These are phyloP conservation scores for Lodderomyces theae DNA, from an alignment of 1,139 yeast genomes.

Conservation along the genomic window DNA sequence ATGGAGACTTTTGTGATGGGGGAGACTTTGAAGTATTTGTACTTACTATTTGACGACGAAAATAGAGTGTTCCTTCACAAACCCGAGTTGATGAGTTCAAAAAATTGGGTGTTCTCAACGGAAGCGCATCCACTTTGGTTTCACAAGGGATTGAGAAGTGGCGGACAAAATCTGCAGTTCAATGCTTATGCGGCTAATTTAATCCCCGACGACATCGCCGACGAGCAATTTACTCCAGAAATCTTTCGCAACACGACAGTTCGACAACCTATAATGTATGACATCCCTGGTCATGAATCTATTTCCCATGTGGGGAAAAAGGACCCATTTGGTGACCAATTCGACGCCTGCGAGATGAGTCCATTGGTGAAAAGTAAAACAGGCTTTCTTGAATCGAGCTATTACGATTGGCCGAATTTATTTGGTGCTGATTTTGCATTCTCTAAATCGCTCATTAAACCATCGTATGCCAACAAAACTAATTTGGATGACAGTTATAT, in stretches of 20 bases:
- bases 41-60: conserved; percentile 67
- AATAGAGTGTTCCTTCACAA: conserved; percentile 50
- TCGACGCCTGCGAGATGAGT: conserved; percentile 32
- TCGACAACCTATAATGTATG: conserved; percentile 14
- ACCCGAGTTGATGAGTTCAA: conserved; percentile 28
- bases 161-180: conserved; percentile 1
- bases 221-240: conserved; percentile 5
- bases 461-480: conserved; percentile 26
- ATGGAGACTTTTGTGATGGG: conserved; percentile 92
- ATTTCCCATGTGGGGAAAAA: conserved; percentile 15
- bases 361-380: conserved; percentile 21
- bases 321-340: conserved; percentile 22
- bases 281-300: conserved; percentile 13
- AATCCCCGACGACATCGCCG: conserved; percentile 4
- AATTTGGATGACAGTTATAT: conserved; percentile 27
- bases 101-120: conserved; percentile 77
- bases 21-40: conserved; percentile 84
- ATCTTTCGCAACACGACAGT: conserved; percentile 21
- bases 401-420: conserved; percentile 35
- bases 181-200: not conserved
- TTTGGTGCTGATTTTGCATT: conserved; percentile 42
- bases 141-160: conserved; percentile 20
- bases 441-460: conserved; percentile 33
- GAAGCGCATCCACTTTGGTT: conserved; percentile 94
- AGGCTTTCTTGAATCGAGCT: conserved; percentile 28